Evolutionary conservation across 2,329 filamentous ascomycete genomes (phyloP), one percentile per base, ranked within the genome.

Genomic region (Coleophoma eucalyptorum): DNA sequence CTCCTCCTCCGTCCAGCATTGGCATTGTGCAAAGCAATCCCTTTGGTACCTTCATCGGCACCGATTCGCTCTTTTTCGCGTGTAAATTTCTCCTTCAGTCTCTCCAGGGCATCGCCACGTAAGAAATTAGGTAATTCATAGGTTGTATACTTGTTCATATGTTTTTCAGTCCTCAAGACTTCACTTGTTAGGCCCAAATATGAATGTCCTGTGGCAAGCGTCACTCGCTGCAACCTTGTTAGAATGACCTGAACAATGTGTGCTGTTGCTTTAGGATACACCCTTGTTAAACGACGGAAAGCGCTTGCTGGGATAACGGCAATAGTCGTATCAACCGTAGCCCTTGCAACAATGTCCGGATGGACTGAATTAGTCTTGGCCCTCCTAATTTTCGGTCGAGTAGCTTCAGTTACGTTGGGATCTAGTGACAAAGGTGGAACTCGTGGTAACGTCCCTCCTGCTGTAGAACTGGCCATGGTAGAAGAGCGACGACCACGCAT

Each of bases 191-290:
- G 71, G 1, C 95, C 94, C 15, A 99, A 81, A 62, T 99, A 99
- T 49, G 89, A 89, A 74, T 97, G 94, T 0, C 91, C 94, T 11
- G 95, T 97, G 0, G 92, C 89, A 48, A 99, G 82, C 0, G 94
- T 99, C 3, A 99, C 95, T 59, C 95, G 79, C 66, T 99, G 93
- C 47, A 99, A 86, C 45, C 95, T 83, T 3, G 95, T 97, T 32
- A 99, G 72, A 54, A 99, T 99, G 43, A 99, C 93, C 65, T 99
- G 94, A 5, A 99, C 91, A 56, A 99, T 97, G 64, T 99, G 95
- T 2, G 94, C 87, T 2, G 94, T 97, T 10, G 95, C 92, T 72
- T 95, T 96, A 10, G 94, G 94, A 61, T 97, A 99, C 20, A 97
- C 86, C 63, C 90, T 84, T 46, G 96, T 99, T 48, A 99, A 75